A percentile compares a stretch with the other conserved stretches of the same genome.
These are phyloP conservation scores for Thraustochytrium striatum DNA, from an alignment of 352 stramenopile species.

Conservation along the genomic window DNA sequence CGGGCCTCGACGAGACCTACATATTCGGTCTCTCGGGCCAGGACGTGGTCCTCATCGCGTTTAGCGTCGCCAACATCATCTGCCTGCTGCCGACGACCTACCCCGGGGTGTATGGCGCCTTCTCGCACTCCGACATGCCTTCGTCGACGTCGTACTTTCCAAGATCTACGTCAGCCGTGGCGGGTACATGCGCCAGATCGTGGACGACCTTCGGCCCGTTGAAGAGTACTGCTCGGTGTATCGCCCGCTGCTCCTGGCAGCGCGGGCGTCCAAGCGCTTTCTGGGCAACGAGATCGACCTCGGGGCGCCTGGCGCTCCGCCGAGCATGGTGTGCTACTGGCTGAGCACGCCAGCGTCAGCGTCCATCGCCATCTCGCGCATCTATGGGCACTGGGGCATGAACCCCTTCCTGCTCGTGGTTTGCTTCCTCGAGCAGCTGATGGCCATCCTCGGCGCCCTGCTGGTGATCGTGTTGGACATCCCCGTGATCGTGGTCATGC, in stretches of 20 bases:
- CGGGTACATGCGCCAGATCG: neutral
- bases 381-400: neutral
- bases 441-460: slow-evolving; percentile 11
- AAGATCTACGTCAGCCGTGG: neutral
- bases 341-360: slow-evolving; percentile 2
- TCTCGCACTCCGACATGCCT: slow-evolving; percentile 33
- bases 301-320: neutral
- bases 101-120: slow-evolving; percentile 6
- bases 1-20: neutral
- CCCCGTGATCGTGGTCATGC: neutral
- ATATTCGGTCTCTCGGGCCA: neutral
- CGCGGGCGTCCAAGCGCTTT: slow-evolving; percentile 18
- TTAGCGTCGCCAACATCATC: neutral
- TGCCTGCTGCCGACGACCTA: neutral
- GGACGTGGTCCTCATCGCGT: neutral
- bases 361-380: neutral
- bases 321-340: slow-evolving; percentile 35
- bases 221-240: slow-evolving; percentile 41
- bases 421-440: neutral
- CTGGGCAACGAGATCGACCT: slow-evolving; percentile 14
- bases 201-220: neutral
- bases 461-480: slow-evolving; percentile 21
- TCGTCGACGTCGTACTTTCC: neutral
- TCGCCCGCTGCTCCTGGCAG: slow-evolving; percentile 11
- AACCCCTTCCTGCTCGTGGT: neutral